Evolutionary conservation across 2,329 filamentous ascomycete species (phyloP).

Genomic region (Cladophialophora yegresii): DNA sequence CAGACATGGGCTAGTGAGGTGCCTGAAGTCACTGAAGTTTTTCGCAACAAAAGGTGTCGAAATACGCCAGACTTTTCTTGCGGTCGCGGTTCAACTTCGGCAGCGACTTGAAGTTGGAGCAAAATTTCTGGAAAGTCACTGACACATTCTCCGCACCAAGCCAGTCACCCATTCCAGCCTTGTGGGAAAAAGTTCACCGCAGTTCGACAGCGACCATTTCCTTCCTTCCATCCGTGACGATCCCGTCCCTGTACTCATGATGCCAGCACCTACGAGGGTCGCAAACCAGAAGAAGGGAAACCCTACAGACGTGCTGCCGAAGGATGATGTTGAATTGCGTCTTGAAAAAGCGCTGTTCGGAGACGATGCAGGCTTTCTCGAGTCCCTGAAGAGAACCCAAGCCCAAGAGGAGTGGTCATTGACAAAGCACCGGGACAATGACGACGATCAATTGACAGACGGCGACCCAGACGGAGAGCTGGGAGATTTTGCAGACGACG

Average conservation of each 20-base stretch:
- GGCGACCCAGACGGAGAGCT: slow-evolving; percentile 55
- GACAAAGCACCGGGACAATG: slow-evolving; percentile 38
- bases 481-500: slow-evolving; percentile 71
- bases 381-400: slow-evolving; percentile 66
- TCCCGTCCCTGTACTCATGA: not conserved
- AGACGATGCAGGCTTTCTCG: slow-evolving; percentile 77
- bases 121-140: not conserved
- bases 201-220: not conserved
- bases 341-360: slow-evolving; percentile 88
- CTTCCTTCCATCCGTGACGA: not conserved
- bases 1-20: not conserved
- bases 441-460: slow-evolving; percentile 40
- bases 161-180: not conserved
- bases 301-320: slow-evolving; percentile 53
- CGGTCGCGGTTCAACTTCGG: slow-evolving; percentile 10
- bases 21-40: not conserved
- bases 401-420: slow-evolving; percentile 45
- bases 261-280: slow-evolving; percentile 13
- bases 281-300: not conserved
- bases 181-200: not conserved
- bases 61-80: slow-evolving; percentile 11
- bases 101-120: not conserved
- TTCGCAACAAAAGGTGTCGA: not conserved
- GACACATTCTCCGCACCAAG: not conserved
- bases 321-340: slow-evolving; percentile 80